Evolutionary conservation across 108 stramenopile species (phyloP).

Genomic region (Nannochloropsis oceanica): DNA sequence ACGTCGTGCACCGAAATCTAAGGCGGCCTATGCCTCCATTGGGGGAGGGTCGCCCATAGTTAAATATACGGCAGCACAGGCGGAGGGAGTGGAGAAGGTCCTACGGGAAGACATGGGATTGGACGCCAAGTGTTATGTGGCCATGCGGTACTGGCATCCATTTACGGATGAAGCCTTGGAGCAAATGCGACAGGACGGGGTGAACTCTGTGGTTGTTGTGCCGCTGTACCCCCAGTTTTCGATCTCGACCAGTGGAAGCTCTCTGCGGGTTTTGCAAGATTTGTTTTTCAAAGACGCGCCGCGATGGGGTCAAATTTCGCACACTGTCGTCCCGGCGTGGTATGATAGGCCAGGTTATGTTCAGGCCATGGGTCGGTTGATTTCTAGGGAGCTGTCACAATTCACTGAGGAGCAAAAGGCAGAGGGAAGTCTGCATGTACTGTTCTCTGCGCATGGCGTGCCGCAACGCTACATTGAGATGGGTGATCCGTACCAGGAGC

Average conservation of each 20-base stretch:
- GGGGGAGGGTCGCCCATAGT: constrained; percentile 92
- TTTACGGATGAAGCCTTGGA: constrained; percentile 84
- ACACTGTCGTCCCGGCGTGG: constrained; percentile 88
- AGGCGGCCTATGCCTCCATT: constrained; percentile 79
- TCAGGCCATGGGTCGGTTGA: constrained; percentile 57
- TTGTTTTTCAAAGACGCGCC: constrained; percentile 56
- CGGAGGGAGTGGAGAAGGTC: constrained; percentile 36
- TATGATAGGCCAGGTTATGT: constrained; percentile 87
- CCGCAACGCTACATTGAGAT: constrained; percentile 79
- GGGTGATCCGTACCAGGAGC: constrained; percentile 89
- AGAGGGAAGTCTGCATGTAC: constrained; percentile 52
- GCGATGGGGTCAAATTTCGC: constrained; percentile 54
- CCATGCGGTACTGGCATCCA: constrained; percentile 97
- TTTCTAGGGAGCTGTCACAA: constrained; percentile 58
- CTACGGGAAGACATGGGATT: constrained; percentile 4
- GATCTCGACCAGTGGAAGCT: constrained; percentile 81
- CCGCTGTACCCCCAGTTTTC: constrained; percentile 95
- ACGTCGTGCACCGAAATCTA: constrained; percentile 75
- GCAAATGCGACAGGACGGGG: constrained; percentile 54
- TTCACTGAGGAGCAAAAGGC: constrained; percentile 59
- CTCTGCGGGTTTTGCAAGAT: constrained; percentile 76
- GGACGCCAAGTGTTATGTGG: constrained; percentile 71
- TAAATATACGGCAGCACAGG: constrained; percentile 40
- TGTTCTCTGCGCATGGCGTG: constrained; percentile 95
- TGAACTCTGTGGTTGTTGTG: constrained; percentile 67